These are phyloP conservation scores for Malus hybrid DNA, from an alignment of 331 rosid genomes.

Conservation along the genomic window DNA sequence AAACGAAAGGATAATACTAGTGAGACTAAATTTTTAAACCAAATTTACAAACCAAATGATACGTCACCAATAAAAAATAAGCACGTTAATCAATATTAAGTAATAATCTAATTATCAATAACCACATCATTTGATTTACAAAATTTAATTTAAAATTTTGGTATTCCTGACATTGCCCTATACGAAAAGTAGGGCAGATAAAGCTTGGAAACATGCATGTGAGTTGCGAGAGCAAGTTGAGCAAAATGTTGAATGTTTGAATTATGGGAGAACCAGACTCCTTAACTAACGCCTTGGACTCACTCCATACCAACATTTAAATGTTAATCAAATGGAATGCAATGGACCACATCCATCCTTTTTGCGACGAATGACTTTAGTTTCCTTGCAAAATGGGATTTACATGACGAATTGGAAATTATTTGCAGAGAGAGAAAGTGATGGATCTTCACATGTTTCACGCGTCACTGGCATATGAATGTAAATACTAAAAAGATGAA, in stretches of 20 bases:
- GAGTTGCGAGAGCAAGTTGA: neutral
- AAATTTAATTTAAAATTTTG: no score
- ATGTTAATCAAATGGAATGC: neutral
- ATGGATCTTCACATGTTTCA: neutral
- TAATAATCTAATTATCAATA: no score
- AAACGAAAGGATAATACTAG: no score
- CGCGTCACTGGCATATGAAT: neutral
- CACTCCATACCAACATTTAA: conserved; percentile 1
- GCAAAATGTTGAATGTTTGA: neutral
- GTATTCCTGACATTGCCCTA: no score
- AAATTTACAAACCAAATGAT: no score
- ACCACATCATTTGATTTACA: no score
- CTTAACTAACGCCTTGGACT: neutral
- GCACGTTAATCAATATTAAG: no score
- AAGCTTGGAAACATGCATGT: neutral
- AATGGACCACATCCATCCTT: conserved; percentile 11
- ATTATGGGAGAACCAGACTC: conserved; percentile 1
- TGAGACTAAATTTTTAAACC: no score
- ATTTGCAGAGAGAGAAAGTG: neutral
- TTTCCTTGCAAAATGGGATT: neutral
- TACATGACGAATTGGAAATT: neutral
- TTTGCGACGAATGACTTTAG: neutral
- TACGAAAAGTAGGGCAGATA: neutral
- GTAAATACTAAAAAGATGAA: no score
- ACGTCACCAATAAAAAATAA: no score